Conservation (phyloP, 139 green algal species). For the Asterochloris sp. region DNA sequence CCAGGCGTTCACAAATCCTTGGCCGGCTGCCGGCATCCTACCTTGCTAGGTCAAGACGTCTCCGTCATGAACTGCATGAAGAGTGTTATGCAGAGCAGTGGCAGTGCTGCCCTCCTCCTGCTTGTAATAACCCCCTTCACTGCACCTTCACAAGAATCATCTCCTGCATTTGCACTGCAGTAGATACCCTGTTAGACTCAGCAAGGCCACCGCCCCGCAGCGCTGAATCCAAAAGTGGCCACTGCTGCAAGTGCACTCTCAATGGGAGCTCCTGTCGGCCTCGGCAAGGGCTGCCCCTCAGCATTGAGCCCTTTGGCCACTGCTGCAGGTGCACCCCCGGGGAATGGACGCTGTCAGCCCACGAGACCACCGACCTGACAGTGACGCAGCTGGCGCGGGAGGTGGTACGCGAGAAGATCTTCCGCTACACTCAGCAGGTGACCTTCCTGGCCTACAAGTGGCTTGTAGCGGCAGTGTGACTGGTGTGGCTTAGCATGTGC, state of each 20-base stretch:
- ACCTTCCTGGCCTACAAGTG: conserved; percentile 5
- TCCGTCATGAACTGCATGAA: too few relatives aligned
- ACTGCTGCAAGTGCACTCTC: not conserved
- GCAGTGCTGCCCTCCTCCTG: too few relatives aligned
- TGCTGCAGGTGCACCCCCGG: conserved; percentile 18
- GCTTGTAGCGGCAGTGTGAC: not conserved
- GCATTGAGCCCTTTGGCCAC: not conserved
- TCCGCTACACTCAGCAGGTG: conserved; percentile 30
- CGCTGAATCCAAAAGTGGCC: not conserved
- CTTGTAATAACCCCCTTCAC: too few relatives aligned
- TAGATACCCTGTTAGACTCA: too few relatives aligned
- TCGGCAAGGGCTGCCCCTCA: too few relatives aligned
- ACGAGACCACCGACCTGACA: conserved; percentile 19
- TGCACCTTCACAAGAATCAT: too few relatives aligned
- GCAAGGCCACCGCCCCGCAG: not conserved
- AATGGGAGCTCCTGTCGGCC: not conserved
- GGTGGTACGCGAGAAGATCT: conserved; percentile 50
- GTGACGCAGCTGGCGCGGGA: not conserved
- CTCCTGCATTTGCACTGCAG: too few relatives aligned
- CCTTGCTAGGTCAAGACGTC: too few relatives aligned
- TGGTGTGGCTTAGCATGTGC: too few relatives aligned
- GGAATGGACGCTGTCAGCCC: conserved; percentile 25
- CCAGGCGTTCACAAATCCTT: too few relatives aligned
- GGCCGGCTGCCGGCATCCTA: too few relatives aligned
- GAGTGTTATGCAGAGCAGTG: too few relatives aligned